phyloP scores from a whole-genome alignment of 345 rosid genomes.

The Euphorbia pulcherrima region DNA sequence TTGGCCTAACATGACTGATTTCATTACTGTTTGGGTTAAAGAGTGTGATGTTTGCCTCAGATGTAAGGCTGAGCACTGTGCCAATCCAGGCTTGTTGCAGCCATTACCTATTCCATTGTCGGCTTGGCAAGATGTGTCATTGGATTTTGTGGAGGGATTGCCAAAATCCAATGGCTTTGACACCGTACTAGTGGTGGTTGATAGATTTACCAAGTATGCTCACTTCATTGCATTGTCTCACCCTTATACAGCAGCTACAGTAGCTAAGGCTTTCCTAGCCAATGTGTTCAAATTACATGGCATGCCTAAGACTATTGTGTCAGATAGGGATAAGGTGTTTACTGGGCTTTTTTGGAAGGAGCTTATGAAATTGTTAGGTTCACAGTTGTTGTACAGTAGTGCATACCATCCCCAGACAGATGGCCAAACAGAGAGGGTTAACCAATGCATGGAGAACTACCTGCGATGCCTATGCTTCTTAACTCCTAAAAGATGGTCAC shows the following conservation, averaged over 20 bases:
- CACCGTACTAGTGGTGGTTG: too few relatives aligned
- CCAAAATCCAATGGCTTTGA: background rate
- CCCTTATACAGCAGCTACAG: too few relatives aligned
- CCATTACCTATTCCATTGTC: background rate
- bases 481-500: background rate
- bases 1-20: background rate
- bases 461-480: background rate
- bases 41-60: too few relatives aligned
- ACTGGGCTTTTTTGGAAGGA: background rate
- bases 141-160: constrained; percentile 9
- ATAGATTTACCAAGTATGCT: too few relatives aligned
- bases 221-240: too few relatives aligned
- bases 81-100: too few relatives aligned
- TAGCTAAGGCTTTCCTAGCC: too few relatives aligned
- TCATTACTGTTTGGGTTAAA: too few relatives aligned
- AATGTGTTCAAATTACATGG: too few relatives aligned
- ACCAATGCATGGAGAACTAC: background rate
- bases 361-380: background rate
- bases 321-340: too few relatives aligned
- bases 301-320: too few relatives aligned
- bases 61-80: too few relatives aligned
- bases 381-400: background rate
- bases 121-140: background rate
- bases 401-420: background rate
- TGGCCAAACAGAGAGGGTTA: background rate